Evolutionary conservation across 108 stramenopile genomes (phyloP).

Genomic region (Nitzschia sp.): DNA sequence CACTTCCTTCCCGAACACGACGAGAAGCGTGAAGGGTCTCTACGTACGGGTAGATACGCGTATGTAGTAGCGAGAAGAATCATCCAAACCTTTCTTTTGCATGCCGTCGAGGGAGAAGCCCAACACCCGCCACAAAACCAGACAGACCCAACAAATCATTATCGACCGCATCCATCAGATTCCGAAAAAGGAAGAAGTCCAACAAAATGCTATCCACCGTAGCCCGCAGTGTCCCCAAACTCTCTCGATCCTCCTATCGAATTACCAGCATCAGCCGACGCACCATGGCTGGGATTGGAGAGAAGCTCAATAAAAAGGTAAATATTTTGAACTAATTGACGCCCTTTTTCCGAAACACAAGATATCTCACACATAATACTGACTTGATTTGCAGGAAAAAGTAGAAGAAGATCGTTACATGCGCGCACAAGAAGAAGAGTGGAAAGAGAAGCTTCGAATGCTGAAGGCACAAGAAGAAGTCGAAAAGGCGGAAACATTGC

Average conservation of each 20-base stretch:
- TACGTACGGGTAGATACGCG: too few relatives aligned
- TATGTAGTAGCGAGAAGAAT: too few relatives aligned
- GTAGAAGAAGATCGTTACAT: slow-evolving; percentile 55
- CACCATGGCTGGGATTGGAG: slow-evolving; percentile 16
- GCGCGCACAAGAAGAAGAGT: slow-evolving; percentile 44
- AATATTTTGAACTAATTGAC: neutral
- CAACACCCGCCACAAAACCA: too few relatives aligned
- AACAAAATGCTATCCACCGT: slow-evolving; percentile 8
- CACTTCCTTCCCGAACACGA: neutral
- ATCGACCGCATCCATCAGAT: neutral
- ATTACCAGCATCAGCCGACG: slow-evolving; percentile 7
- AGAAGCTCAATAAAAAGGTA: slow-evolving; percentile 21
- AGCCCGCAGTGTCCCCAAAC: neutral
- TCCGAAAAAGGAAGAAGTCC: too few relatives aligned
- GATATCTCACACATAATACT: too few relatives aligned
- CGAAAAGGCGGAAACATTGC: slow-evolving; percentile 9
- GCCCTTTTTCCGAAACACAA: neutral
- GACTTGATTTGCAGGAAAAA: slow-evolving; percentile 32
- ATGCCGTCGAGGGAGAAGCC: too few relatives aligned
- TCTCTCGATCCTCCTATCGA: slow-evolving; percentile 4
- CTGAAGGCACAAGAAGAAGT: slow-evolving; percentile 33
- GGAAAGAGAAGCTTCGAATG: slow-evolving; percentile 36
- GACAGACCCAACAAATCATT: neutral
- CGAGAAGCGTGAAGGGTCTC: neutral
- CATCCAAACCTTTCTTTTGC: too few relatives aligned